Percentiles rank a stretch among this genome's conserved stretches.
Conservation (phyloP, 2,329 filamentous ascomycete genomes). For the Salinomyces thailandicus region DNA sequence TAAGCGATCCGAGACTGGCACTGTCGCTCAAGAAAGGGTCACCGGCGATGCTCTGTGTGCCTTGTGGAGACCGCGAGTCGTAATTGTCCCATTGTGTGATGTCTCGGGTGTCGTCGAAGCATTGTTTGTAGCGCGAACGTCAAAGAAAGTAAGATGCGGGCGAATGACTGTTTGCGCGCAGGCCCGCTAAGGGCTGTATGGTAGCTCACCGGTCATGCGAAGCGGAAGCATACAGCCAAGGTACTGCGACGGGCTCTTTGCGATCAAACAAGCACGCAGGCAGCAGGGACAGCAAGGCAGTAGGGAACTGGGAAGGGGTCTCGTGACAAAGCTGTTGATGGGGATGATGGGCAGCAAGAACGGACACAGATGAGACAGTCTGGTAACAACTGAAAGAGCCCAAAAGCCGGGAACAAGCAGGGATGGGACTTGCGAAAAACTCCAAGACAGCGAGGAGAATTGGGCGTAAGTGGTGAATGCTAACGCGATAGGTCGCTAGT, state of each 20-base stretch:
- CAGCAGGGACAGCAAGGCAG: background rate
- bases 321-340: background rate
- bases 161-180: constrained; percentile 22
- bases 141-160: constrained; percentile 6
- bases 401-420: constrained; percentile 9
- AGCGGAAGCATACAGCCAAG: constrained; percentile 7
- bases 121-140: constrained; percentile 13
- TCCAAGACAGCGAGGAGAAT: constrained; percentile 1
- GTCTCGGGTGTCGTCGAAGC: constrained; percentile 12
- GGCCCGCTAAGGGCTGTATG: constrained; percentile 10
- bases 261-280: background rate
- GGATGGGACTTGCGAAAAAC: constrained; percentile 6
- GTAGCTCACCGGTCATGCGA: constrained; percentile 14
- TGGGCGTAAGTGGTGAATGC: constrained; percentile 1
- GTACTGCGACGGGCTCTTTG: constrained; percentile 1
- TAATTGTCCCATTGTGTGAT: constrained; percentile 16
- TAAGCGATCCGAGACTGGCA: constrained; percentile 1
- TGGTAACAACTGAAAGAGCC: constrained; percentile 4
- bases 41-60: background rate
- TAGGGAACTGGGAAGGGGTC: background rate
- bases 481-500: constrained; percentile 8
- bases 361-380: constrained; percentile 2
- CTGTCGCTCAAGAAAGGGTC: constrained; percentile 2
- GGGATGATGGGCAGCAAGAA: constrained; percentile 8
- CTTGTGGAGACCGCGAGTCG: constrained; percentile 3